Evolutionary conservation across 768 basidiomycete species (phyloP), one percentile per base, ranked within the genome.

Genomic region (Dentipellis sp.): DNA sequence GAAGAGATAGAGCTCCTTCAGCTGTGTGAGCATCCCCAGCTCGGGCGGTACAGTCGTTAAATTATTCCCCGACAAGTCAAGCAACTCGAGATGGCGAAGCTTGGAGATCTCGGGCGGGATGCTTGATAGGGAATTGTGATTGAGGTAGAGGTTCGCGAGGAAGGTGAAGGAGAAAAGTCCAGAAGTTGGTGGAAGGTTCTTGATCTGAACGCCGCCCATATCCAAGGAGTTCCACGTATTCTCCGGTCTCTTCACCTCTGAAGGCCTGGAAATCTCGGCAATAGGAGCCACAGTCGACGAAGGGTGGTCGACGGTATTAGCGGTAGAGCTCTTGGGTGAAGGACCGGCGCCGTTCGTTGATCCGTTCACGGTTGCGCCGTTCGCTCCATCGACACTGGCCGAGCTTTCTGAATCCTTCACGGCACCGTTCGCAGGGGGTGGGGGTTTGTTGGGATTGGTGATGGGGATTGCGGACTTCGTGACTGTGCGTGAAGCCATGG

Each of bases 121-220:
- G 59, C 79, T 69, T 9, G 83, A 73, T 48, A 99, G 77, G 22
- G 82, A 75, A 65, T 99, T 99, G 75, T 98, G 95, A 63, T 97
- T 97, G 68, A 99, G 88, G 72, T 94, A 97, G 50, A 99, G 86
- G 59, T 86, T 88, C 62, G 87, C 88, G 57, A 99, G 85, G 77
- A 94, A 97, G n/a, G 83, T 82, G 75, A 95, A 97, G 8, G 83
- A 74, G 70, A 90, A 91, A 45, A 91, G 75, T 23, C 84, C 85
- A 48, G 86, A 88, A 7, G 73, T 77, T 5, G 83, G 72, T 37
- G 94, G 90, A 52, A 99, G 77, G 61, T 88, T 91, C 78, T 94
- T 95, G 67, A 99, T 83, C 61, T 83, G 82, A 62, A 97, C 85
- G 14, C 97, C 97, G 54, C 97, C 95, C 84, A 99, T 91, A 71